A percentile compares a stretch with the other conserved stretches of the same genome.
phyloP scores from a whole-genome alignment of 225 moss, liverwort and hornwort genomes.

The Polytrichum formosum region DNA sequence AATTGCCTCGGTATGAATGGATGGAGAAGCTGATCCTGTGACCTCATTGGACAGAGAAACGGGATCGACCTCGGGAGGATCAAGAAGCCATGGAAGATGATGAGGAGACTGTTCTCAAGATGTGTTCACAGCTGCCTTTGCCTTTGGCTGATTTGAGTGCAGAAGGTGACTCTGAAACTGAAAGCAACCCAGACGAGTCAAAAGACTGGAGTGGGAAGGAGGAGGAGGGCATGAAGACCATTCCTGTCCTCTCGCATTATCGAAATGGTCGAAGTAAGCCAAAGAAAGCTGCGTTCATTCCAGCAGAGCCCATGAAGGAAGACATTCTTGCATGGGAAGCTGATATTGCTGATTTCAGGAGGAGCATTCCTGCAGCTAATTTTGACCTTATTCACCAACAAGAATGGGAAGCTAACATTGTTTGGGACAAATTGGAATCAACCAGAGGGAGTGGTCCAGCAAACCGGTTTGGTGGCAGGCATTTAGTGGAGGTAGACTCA shows the following conservation, averaged over 20 bases:
- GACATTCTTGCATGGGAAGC: slow-evolving; percentile 37
- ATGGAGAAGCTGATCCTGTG: slow-evolving; percentile 57
- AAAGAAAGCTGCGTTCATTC: slow-evolving; percentile 40
- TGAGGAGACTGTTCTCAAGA: slow-evolving; percentile 78
- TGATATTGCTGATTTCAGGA: slow-evolving; percentile 48
- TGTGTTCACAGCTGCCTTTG: slow-evolving; percentile 40
- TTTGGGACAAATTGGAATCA: slow-evolving; percentile 64
- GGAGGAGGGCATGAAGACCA: slow-evolving; percentile 35
- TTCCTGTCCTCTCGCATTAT: slow-evolving; percentile 22
- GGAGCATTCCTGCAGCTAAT: slow-evolving; percentile 66
- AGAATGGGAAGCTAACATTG: slow-evolving; percentile 83
- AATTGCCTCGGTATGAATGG: slow-evolving; percentile 37
- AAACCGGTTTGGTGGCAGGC: slow-evolving; percentile 12
- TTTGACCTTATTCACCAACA: slow-evolving; percentile 85
- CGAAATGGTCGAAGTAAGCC: slow-evolving; percentile 41
- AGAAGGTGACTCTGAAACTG: slow-evolving; percentile 25
- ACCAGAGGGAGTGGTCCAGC: slow-evolving; percentile 10
- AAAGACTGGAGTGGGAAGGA: slow-evolving; percentile 45
- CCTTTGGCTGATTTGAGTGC: slow-evolving; percentile 40
- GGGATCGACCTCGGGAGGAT: slow-evolving; percentile 60
- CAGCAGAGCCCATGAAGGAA: slow-evolving; percentile 76
- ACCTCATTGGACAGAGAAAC: slow-evolving; percentile 74
- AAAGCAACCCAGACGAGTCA: slow-evolving; percentile 44
- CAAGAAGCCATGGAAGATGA: slow-evolving; percentile 75
- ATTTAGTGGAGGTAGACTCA: slow-evolving; percentile 56